Percentiles rank a stretch among this genome's conserved stretches.
Conservation (phyloP, 495 filamentous ascomycete species). For the Xylaria scruposa region DNA sequence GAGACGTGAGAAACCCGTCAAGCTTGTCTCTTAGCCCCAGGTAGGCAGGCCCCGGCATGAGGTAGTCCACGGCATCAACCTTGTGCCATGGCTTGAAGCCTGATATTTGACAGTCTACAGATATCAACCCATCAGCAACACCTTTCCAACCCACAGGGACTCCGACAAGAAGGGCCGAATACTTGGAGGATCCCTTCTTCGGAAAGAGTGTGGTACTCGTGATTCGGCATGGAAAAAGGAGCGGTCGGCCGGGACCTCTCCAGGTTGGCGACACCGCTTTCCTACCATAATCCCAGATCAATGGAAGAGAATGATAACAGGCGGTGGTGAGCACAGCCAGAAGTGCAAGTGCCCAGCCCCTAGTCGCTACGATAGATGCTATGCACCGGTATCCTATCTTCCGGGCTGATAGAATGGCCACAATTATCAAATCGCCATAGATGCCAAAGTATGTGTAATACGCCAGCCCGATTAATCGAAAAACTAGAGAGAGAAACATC, state of each 20-base stretch:
- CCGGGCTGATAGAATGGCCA: neutral
- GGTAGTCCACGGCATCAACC: conserved; percentile 65
- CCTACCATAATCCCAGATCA: conserved; percentile 9
- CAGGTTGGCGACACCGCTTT: conserved; percentile 20
- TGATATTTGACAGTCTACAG: conserved; percentile 38
- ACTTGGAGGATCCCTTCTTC: conserved; percentile 66
- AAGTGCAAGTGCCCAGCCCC: neutral
- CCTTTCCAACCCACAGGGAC: conserved; percentile 69
- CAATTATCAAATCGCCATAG: neutral
- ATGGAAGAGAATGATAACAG: neutral
- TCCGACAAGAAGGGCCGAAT: conserved; percentile 70
- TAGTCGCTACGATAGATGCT: neutral
- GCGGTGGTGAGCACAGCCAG: neutral
- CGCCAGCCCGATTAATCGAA: neutral
- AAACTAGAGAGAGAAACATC: neutral
- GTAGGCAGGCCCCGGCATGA: conserved; percentile 55
- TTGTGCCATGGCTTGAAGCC: conserved; percentile 61
- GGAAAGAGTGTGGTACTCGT: conserved; percentile 68
- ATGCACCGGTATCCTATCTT: conserved; percentile 3
- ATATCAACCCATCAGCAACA: conserved; percentile 59
- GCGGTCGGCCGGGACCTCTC: conserved; percentile 40
- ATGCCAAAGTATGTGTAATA: neutral
- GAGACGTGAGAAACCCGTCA: conserved; percentile 59
- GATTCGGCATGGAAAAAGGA: conserved; percentile 66
- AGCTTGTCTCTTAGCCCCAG: conserved; percentile 64